These are phyloP conservation scores for Ogataea zsoltii DNA, from an alignment of 805 yeast species.

Conservation along the genomic window DNA sequence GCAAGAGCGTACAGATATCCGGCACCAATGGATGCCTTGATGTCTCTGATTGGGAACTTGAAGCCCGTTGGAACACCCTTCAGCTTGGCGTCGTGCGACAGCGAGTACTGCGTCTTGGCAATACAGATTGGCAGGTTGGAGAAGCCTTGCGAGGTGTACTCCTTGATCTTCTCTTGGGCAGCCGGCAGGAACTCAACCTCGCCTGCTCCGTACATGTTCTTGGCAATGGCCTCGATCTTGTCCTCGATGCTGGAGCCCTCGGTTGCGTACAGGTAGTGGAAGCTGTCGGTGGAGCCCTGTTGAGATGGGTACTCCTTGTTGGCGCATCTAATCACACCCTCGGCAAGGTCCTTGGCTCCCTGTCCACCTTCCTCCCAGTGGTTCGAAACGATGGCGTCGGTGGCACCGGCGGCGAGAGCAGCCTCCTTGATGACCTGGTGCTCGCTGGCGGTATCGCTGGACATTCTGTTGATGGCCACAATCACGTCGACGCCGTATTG, in stretches of 20 bases:
- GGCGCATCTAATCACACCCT: constrained; percentile 77
- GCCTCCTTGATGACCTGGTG: constrained; percentile 76
- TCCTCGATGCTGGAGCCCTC: constrained; percentile 70
- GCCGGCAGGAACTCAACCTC: constrained; percentile 78
- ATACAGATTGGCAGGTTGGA: constrained; percentile 91
- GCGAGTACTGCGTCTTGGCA: constrained; percentile 96
- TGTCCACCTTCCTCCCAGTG: constrained; percentile 97
- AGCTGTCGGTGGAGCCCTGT: constrained; percentile 41
- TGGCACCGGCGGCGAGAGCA: constrained; percentile 89
- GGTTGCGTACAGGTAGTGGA: constrained; percentile 68
- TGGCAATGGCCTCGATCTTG: constrained; percentile 77
- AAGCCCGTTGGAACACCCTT: constrained; percentile 96
- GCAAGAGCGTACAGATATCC: constrained; percentile 96
- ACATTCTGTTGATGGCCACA: constrained; percentile 89
- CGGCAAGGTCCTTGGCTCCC: constrained; percentile 84
- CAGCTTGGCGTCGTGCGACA: constrained; percentile 89
- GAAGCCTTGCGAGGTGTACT: constrained; percentile 84
- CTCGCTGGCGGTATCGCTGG: constrained; percentile 79
- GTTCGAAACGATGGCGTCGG: constrained; percentile 83
- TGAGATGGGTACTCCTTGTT: constrained; percentile 40
- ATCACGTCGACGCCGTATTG: constrained; percentile 89
- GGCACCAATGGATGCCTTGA: constrained; percentile 93
- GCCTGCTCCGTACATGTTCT: constrained; percentile 90
- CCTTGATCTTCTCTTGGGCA: constrained; percentile 78
- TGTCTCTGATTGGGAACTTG: constrained; percentile 91